phyloP scores from a whole-genome alignment of 2,329 filamentous ascomycete species.

The Claviceps sorghi region DNA sequence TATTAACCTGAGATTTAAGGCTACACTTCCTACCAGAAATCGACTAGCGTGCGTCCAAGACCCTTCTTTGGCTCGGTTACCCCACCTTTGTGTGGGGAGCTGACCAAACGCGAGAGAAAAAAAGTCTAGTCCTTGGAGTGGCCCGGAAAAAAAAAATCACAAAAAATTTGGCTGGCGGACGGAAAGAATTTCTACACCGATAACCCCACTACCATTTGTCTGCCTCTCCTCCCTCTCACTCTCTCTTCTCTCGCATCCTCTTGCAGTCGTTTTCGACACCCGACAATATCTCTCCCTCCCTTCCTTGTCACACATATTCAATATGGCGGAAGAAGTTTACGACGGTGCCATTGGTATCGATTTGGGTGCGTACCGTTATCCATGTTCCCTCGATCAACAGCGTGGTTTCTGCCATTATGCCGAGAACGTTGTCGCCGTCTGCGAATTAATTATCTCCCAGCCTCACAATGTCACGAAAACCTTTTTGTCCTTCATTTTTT shows the following conservation, averaged over 20 bases:
- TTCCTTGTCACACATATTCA: conserved; percentile 24
- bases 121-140: conserved; percentile 12
- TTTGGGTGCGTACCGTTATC: conserved; percentile 55
- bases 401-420: not conserved
- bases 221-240: conserved; percentile 10
- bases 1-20: conserved; percentile 1
- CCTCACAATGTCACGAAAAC: not conserved
- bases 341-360: conserved; percentile 99
- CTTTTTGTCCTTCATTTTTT: not conserved
- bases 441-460: not conserved
- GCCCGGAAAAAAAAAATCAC: conserved; percentile 16
- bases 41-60: conserved; percentile 1
- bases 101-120: conserved; percentile 7
- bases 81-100: conserved; percentile 1
- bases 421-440: not conserved
- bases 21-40: not conserved
- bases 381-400: not conserved
- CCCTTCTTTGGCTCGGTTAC: conserved; percentile 3
- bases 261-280: conserved; percentile 9
- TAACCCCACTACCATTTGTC: conserved; percentile 20
- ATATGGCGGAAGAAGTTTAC: conserved; percentile 95
- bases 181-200: conserved; percentile 22
- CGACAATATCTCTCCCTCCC: conserved; percentile 4
- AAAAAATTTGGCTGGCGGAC: conserved; percentile 17
- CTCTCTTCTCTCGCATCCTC: conserved; percentile 13